Evolutionary conservation across 2,329 filamentous ascomycete genomes (phyloP).

Genomic region (Paracoccidioides brasiliensis): DNA sequence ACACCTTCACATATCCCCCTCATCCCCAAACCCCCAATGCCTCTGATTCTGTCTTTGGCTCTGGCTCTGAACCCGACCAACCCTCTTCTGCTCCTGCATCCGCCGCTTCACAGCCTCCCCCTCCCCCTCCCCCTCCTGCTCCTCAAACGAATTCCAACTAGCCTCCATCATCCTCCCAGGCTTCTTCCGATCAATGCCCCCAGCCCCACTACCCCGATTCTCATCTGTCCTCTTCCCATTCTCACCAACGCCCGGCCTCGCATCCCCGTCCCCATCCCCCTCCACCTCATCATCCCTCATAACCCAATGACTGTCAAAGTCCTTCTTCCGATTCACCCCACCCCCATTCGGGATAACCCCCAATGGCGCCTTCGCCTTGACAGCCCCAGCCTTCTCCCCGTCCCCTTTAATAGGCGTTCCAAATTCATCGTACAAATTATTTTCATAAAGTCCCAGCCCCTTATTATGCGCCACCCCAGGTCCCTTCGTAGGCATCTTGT

Average conservation of each 20-base stretch:
- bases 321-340: slow-evolving; percentile 53
- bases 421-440: slow-evolving; percentile 56
- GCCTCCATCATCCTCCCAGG: slow-evolving; percentile 61
- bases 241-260: slow-evolving; percentile 32
- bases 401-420: slow-evolving; percentile 24
- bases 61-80: not conserved
- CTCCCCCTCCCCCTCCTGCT: slow-evolving; percentile 22
- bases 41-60: slow-evolving; percentile 16
- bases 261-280: not conserved
- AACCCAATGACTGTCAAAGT: slow-evolving; percentile 65
- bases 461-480: slow-evolving; percentile 49
- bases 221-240: not conserved
- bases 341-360: slow-evolving; percentile 55
- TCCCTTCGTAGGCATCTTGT: slow-evolving; percentile 18
- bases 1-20: slow-evolving; percentile 10
- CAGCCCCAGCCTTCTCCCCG: slow-evolving; percentile 6
- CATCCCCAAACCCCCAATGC: slow-evolving; percentile 33
- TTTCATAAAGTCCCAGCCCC: slow-evolving; percentile 61
- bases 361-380: slow-evolving; percentile 34
- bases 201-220: slow-evolving; percentile 32
- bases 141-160: slow-evolving; percentile 34
- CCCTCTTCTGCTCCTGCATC: slow-evolving; percentile 1
- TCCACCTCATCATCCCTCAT: slow-evolving; percentile 45
- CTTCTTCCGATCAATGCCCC: slow-evolving; percentile 46
- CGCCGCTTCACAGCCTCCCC: slow-evolving; percentile 8